Base-by-base conservation (phyloP, 2,329 filamentous ascomycete genomes). In the Penicillium sp. region DNA sequence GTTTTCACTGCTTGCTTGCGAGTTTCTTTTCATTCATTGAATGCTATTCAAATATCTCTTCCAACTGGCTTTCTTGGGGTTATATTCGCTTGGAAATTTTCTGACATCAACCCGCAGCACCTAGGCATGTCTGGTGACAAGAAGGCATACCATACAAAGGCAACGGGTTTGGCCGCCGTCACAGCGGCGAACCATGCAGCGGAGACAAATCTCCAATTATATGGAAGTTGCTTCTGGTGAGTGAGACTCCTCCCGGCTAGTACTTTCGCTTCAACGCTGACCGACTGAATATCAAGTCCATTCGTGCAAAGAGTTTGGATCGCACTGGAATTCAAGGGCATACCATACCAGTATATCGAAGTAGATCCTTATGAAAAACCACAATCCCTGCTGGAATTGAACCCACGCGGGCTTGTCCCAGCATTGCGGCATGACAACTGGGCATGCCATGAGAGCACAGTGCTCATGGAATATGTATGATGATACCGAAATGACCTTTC, bases 241-340 rank as follows among this genome's bases (percentile, higher is more conserved):
- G 53, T 55, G 10, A 26, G 7, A 3, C 27, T 44, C n/a, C 23
- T 14, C 8, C 26, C n/a, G 29, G 19, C 23, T 14, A 42, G 13
- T 39, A 23, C 45, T 56, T 19, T 23, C 16, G 4, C 14, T 19
- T 19, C 19, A 25, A 58, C 33, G 23, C 48, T 54, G 50, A 54
- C 48, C 49, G 26, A 16, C 48, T 50, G 26, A 16, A 53, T 50
- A n/a, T 42, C n/a, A 50, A 90, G 89, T 69, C 91, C 91, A 26
- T 95, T 93, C 70, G 91, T 92, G 1, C 91, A 96, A 71, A 86
- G 91, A 19, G 89, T 95, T 26, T 96, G 92, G 92, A 95, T 96
- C 62, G 89, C 91, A 1, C 81, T 96, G 35, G 91, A 96, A 72
- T 81, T 87, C 66, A 95, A 95, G 72, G 83, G 85, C 19, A 81